Base-by-base conservation (phyloP, 2,329 filamentous ascomycete species). In the Fusarium verticillioides region DNA sequence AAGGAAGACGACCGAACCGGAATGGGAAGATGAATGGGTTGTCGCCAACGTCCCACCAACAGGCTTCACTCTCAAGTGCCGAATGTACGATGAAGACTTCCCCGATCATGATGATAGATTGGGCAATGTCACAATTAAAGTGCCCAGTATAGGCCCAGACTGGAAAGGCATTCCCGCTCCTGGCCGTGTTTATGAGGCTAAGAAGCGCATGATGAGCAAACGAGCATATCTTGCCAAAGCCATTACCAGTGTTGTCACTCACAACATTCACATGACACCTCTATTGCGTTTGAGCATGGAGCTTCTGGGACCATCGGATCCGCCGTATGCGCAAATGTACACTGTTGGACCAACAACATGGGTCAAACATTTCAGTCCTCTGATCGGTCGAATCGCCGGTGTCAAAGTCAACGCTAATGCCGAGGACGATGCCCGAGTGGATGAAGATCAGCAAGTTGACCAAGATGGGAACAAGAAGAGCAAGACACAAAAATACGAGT, bases 11-110 rank as follows among this genome's bases (percentile, higher is more conserved):
- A 92, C 90, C 3, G 89, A 95, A 76, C 95, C 96, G 0, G 86
- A 85, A 53, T 98, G 96, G 96, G 88, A 97, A 53, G 90, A 92
- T 42, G 89, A 94, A 68, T 98, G 96, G 96, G 87, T 94, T 28
- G 92, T 98, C 30, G 94, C 94, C 69, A 97, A 97, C 75, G 88
- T 98, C 4, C 95, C 96, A 0, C 85, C 91, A 0, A 90, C 88
- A 0, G 95, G 95, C 8, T 97, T 97, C 83, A 88, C 87, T 63
- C 87, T 98, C 75, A 97, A 97, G 80, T 94, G 94, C 69, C 89
- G 94, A 60, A 83, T 98, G 23, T 97, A 95, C 82, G 96, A 98
- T 78, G 96, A 98, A 81, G 96, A 98, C 82, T 90, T 91, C 39
- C 90, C 92, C 3, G 94, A 98, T 80, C 90, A 93, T 73, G 93